Evolutionary conservation across 805 yeast species (phyloP), one percentile per base, ranked within the genome.

Genomic region (Kuraishia hungarica): DNA sequence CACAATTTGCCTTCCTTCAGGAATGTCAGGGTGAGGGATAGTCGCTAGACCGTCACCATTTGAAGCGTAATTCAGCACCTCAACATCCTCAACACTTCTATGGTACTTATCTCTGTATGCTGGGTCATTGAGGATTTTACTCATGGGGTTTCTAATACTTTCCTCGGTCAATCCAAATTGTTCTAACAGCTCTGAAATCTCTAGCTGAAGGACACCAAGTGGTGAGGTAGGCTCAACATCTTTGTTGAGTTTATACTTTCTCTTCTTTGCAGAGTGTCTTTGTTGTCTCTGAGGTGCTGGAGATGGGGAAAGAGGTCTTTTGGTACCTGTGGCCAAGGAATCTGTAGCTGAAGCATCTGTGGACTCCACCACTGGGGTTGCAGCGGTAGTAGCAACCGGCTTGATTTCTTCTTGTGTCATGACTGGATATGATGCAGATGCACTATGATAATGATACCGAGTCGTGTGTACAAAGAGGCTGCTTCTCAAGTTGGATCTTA

Each of bases 31-130:
- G 61, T 84, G 83, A 3, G 77, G 71, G 51, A 87, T 76, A 3
- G 90, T 57, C 0, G 88, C 96, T 22, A 93, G 62, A 1, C 97
- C 97, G 59, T 91, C 96, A 54, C 98, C 98, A 58, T 83, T 88
- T 1, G 97, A 86, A 11, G 89, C 75, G 17, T 87, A 70, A 51
- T 73, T 75, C 35, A 78, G 62, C 52, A 94, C 75, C 57, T 78
- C 69, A 20, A 89, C 90, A 55, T 82, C 72, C 1, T 70, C 65
- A 1, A 85, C 87, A 1, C 67, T 68, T 54, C 92, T 76, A 64
- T 89, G 88, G 62, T 82, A 85, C 49, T 66, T 70, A 1, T 72
- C 58, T 51, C 69, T 76, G n/a, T 70, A 68, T 1, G 72, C 75
- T 29, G 71, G 69, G 61, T 86, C 84, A 65, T 87, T 87, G 54